A percentile compares a stretch with the other conserved stretches of the same genome.
phyloP scores from a whole-genome alignment of 1,284 basidiomycete genomes.

The Moniliella sp. region DNA sequence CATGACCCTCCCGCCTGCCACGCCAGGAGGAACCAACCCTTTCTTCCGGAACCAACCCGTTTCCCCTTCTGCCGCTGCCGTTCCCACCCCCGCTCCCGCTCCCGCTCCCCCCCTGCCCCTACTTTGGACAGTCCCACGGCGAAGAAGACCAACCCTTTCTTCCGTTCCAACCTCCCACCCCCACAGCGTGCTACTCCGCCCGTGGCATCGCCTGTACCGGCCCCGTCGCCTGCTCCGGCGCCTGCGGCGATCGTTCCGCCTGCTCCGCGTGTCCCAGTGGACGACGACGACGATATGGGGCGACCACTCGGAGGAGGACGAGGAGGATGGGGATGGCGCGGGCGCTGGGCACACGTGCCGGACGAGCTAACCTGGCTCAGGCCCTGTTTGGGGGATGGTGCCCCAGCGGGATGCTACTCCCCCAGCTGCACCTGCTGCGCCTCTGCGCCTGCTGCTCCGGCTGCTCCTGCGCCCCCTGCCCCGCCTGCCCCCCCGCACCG shows the following conservation, averaged over 20 bases:
- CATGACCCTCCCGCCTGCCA: conserved; percentile 1
- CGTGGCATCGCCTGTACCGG: not conserved
- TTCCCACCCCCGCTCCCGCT: not conserved
- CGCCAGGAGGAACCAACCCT: conserved; percentile 17
- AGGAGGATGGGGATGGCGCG: conserved; percentile 26
- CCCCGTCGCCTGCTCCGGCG: not conserved
- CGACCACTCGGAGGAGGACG: conserved; percentile 22
- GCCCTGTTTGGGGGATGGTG: conserved; percentile 27
- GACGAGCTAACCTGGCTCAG: conserved; percentile 27
- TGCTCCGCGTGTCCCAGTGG: not conserved
- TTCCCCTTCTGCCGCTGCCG: not conserved
- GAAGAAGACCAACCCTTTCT: not conserved
- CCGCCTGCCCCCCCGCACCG: conserved; percentile 19
- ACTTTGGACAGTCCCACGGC: no score
- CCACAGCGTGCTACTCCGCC: conserved; percentile 2
- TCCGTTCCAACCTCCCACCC: conserved; percentile 1
- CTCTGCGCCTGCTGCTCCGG: conserved; percentile 14
- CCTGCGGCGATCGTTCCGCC: not conserved
- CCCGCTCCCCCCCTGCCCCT: no score
- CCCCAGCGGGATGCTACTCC: conserved; percentile 6
- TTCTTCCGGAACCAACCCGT: conserved; percentile 18
- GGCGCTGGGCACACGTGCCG: conserved; percentile 23
- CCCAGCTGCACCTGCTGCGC: conserved; percentile 8
- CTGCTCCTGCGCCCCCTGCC: conserved; percentile 10
- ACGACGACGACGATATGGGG: conserved; percentile 29